phyloP scores from a whole-genome alignment of 192 early-diverging fungal genomes.

The Coemansia sp. region DNA sequence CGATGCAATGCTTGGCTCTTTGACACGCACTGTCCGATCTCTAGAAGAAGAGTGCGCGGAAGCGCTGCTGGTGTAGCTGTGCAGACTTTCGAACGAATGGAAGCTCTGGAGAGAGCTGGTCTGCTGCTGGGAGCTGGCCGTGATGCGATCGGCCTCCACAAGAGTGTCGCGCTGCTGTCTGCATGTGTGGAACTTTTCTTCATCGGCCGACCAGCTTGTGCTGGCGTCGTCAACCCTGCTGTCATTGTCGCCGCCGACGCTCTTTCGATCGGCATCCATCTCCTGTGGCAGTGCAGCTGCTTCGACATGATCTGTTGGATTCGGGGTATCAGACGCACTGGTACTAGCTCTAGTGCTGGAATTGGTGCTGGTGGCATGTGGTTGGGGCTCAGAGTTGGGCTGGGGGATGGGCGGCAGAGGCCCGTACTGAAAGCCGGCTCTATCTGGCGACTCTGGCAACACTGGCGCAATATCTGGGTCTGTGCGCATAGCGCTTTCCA shows the following conservation, averaged over 20 bases:
- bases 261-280: background rate
- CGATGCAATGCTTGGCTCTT: background rate
- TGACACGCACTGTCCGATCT: background rate
- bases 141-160: background rate
- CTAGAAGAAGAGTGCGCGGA: background rate
- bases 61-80: background rate
- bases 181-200: conserved; percentile 1
- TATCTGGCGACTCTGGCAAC: background rate
- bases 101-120: conserved; percentile 6
- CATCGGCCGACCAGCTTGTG: background rate
- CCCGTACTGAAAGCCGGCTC: conserved; percentile 15
- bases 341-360: no score
- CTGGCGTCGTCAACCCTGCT: background rate
- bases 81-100: background rate
- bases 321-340: background rate
- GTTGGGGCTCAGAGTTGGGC: background rate
- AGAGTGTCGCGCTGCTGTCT: conserved; percentile 5
- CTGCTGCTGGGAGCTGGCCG: background rate
- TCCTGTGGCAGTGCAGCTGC: background rate
- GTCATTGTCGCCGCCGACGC: background rate
- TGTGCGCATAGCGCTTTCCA: background rate
- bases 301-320: background rate
- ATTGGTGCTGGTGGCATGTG: background rate
- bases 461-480: background rate
- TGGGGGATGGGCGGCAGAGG: conserved; percentile 23